Evolutionary conservation across 805 yeast species (phyloP).

Genomic region (Yarrowia porcina): DNA sequence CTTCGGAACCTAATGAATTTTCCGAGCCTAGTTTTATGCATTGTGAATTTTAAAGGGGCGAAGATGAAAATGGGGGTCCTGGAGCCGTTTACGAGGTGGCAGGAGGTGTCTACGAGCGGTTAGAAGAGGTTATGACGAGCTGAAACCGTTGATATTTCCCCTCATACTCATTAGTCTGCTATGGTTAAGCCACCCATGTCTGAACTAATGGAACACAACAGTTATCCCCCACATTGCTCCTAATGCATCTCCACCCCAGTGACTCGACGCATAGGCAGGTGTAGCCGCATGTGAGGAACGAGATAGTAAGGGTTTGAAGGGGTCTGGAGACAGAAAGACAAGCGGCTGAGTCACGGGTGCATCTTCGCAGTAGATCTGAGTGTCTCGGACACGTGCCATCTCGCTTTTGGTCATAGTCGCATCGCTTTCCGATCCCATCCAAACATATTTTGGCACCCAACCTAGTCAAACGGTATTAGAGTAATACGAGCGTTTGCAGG

Average conservation of each 20-base stretch:
- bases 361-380: too few species aligned
- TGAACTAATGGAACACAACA: background rate
- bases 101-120: too few species aligned
- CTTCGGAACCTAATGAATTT: conserved; percentile 9
- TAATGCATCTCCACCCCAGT: conserved; percentile 15
- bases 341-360: background rate
- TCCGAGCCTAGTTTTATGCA: conserved; percentile 17
- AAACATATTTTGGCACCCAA: background rate
- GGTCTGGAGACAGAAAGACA: background rate
- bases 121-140: too few species aligned
- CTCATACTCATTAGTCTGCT: too few species aligned
- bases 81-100: background rate
- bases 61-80: background rate
- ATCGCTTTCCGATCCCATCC: background rate
- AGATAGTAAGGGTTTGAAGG: background rate
- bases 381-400: background rate
- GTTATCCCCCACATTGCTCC: conserved; percentile 6
- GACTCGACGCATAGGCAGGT: background rate
- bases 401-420: background rate
- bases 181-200: background rate
- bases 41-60: background rate
- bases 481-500: background rate
- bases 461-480: background rate
- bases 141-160: too few species aligned
- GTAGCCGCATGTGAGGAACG: conserved; percentile 7